phyloP scores from a whole-genome alignment of 2,329 filamentous ascomycete species.

The Aspergillus latus region DNA sequence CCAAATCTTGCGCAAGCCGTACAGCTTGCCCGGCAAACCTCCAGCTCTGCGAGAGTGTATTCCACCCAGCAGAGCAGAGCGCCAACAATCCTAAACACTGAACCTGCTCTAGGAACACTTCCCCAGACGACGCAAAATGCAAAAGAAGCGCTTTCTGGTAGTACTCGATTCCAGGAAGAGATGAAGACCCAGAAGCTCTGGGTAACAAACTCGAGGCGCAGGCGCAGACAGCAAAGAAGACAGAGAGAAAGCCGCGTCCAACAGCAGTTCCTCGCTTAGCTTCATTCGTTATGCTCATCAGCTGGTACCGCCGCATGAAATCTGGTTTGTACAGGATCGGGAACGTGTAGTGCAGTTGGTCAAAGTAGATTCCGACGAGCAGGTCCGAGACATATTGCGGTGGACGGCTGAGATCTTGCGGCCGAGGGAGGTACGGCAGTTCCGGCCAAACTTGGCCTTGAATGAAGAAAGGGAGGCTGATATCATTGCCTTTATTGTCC shows the following conservation, averaged over 20 bases:
- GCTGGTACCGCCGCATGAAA: conserved; percentile 1
- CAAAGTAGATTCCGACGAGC: conserved; percentile 5
- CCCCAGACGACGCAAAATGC: not conserved
- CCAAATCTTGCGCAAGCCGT: conserved; percentile 3
- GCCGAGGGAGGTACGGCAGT: not conserved
- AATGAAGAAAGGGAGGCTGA: conserved; percentile 1
- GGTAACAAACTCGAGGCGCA: conserved; percentile 7
- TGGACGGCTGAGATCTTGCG: conserved; percentile 2
- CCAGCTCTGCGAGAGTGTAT: conserved; percentile 4
- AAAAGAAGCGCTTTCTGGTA: conserved; percentile 7
- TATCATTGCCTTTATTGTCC: not conserved
- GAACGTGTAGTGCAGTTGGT: conserved; percentile 8
- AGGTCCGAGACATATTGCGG: conserved; percentile 3
- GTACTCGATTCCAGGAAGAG: conserved; percentile 3
- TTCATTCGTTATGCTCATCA: not conserved
- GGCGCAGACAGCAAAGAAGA: conserved; percentile 7
- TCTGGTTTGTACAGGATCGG: conserved; percentile 6
- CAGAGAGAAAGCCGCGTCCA: not conserved
- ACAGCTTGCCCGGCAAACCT: conserved; percentile 3
- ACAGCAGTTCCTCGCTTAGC: not conserved
- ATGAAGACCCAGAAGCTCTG: not conserved
- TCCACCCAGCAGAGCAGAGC: conserved; percentile 5
- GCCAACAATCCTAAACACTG: conserved; percentile 3
- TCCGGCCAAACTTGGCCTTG: conserved; percentile 8
- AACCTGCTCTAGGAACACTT: conserved; percentile 2